phyloP scores from a whole-genome alignment of 805 yeast species.

The Lipomyces yamadae region DNA sequence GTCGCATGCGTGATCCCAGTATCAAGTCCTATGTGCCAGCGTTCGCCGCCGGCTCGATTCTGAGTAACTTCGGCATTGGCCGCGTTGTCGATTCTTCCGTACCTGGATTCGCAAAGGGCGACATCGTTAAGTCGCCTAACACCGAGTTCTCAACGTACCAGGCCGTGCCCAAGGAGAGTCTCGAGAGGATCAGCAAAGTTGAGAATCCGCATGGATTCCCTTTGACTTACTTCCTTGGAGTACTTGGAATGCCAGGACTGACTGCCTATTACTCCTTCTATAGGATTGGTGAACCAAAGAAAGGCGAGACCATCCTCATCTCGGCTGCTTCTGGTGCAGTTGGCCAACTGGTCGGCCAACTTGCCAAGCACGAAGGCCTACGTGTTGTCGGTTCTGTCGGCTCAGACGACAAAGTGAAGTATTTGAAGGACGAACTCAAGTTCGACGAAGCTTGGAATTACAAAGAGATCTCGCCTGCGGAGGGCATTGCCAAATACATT shows the following conservation, averaged over 20 bases:
- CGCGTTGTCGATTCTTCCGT: conserved; percentile 56
- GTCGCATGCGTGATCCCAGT: conserved; percentile 53
- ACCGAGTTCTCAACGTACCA: conserved; percentile 12
- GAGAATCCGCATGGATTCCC: conserved; percentile 32
- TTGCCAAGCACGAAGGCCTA: conserved; percentile 60
- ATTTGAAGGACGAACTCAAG: conserved; percentile 60
- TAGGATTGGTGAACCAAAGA: conserved; percentile 55
- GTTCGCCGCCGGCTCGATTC: conserved; percentile 39
- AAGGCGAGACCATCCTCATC: conserved; percentile 55
- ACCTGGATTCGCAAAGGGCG: conserved; percentile 52
- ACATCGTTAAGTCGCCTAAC: conserved; percentile 43
- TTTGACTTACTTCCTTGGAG: conserved; percentile 51
- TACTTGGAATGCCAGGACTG: conserved; percentile 61
- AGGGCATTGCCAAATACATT: conserved; percentile 49
- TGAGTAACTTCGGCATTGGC: conserved; percentile 52
- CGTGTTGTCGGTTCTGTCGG: conserved; percentile 69
- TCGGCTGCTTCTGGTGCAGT: conserved; percentile 79
- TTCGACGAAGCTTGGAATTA: conserved; percentile 60
- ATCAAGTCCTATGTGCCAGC: conserved; percentile 31
- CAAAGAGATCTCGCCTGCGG: conserved; percentile 48
- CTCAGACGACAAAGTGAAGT: conserved; percentile 58
- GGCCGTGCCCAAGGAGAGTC: conserved; percentile 2
- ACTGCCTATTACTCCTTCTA: conserved; percentile 65
- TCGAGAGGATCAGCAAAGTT: conserved; percentile 24
- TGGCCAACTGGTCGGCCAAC: conserved; percentile 63